Evolutionary conservation across 108 stramenopile species (phyloP).

Genomic region (Licmophora abbreviata): DNA sequence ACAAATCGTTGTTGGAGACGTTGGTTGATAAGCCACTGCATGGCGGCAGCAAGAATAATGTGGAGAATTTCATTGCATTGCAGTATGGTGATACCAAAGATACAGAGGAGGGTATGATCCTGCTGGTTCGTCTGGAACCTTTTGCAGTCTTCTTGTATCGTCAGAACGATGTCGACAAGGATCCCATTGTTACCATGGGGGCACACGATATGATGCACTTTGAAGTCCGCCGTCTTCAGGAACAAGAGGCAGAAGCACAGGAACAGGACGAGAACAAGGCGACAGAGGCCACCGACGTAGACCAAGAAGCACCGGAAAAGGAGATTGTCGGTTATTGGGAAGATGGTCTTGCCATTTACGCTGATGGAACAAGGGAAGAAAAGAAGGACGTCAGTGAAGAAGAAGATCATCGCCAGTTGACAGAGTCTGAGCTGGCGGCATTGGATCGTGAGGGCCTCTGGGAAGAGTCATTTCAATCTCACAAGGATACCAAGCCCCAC

Average conservation of each 20-base stretch:
- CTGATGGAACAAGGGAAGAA: conserved; percentile 82
- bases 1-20: not conserved
- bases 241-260: conserved; percentile 14
- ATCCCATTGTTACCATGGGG: conserved; percentile 60
- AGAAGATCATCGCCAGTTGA: conserved; percentile 47
- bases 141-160: conserved; percentile 66
- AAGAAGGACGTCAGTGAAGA: conserved; percentile 32
- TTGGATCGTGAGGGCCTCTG: conserved; percentile 78
- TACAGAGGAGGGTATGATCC: conserved; percentile 22
- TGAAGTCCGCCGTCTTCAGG: conserved; percentile 70
- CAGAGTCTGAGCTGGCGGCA: conserved; percentile 22
- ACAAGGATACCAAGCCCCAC: conserved; percentile 83
- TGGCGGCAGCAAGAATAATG: too few species aligned
- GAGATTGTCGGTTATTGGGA: conserved; percentile 90
- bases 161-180: conserved; percentile 25
- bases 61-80: conserved; percentile 41
- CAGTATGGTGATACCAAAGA: conserved; percentile 35
- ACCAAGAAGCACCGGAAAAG: conserved; percentile 53
- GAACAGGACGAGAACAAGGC: conserved; percentile 18
- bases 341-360: conserved; percentile 87
- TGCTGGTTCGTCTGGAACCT: conserved; percentile 59
- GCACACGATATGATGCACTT: conserved; percentile 71
- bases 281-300: conserved; percentile 19
- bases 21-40: conserved; percentile 1
- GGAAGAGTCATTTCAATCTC: conserved; percentile 89